These are phyloP conservation scores for Vaucheria bursata DNA, from an alignment of 352 stramenopile genomes.

Conservation along the genomic window DNA sequence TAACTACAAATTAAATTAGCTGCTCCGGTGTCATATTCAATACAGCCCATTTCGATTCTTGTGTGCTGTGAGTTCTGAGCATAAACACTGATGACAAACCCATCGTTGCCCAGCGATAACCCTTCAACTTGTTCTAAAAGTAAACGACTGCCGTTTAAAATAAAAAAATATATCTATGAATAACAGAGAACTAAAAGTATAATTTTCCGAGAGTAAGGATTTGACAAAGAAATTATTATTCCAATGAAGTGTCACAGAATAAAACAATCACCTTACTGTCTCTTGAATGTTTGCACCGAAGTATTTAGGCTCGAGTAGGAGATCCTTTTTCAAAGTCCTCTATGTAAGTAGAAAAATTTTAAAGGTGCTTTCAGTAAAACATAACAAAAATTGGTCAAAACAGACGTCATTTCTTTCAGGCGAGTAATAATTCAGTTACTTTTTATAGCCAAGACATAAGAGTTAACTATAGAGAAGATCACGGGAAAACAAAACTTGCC, in stretches of 20 bases:
- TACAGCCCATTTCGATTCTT: constrained; percentile 82
- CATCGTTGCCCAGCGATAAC: constrained; percentile 86
- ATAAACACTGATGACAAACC: constrained; percentile 88
- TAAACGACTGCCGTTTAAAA: constrained; percentile 60
- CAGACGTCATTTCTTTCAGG: neutral
- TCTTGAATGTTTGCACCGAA: constrained; percentile 88
- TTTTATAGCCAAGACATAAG: too few relatives aligned
- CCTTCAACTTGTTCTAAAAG: constrained; percentile 92
- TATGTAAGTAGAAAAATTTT: neutral
- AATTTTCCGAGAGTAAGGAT: neutral
- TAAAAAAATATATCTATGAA: neutral
- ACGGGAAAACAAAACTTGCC: too few relatives aligned
- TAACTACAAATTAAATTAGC: constrained; percentile 92
- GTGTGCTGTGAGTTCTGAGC: neutral
- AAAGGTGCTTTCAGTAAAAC: neutral
- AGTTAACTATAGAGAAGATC: too few relatives aligned
- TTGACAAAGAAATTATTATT: neutral
- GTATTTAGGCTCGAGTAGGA: constrained; percentile 87
- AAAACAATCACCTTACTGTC: constrained; percentile 61
- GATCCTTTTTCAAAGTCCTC: constrained; percentile 67
- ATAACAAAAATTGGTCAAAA: neutral
- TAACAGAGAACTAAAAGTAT: neutral
- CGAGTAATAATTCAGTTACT: neutral
- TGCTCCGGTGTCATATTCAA: constrained; percentile 93
- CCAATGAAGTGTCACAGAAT: neutral